A percentile compares a stretch with the other conserved stretches of the same genome.
Conservation (phyloP, 73 alveolate genomes). For the Halteria grandinella region DNA sequence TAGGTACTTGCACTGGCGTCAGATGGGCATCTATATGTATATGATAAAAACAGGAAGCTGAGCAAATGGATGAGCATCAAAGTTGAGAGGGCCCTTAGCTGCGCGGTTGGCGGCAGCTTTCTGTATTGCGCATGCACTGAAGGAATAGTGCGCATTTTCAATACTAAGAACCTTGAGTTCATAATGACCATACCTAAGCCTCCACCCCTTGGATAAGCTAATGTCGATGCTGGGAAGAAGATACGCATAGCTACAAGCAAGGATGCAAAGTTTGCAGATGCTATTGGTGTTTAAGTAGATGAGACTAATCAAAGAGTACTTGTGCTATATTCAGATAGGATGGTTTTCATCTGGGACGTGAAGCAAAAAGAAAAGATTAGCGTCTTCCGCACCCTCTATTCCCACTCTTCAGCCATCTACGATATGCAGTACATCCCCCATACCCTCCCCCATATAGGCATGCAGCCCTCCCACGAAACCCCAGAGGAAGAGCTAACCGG, state of each 20-base stretch:
- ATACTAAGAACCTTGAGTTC: slow-evolving; percentile 83
- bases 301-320: slow-evolving; percentile 72
- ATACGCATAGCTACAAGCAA: slow-evolving; percentile 56
- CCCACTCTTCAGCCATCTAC: slow-evolving; percentile 90
- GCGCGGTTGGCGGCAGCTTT: slow-evolving; percentile 72
- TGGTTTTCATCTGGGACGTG: slow-evolving; percentile 96
- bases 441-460: no score
- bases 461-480: no score
- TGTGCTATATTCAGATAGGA: slow-evolving; percentile 92
- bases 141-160: slow-evolving; percentile 89
- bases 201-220: slow-evolving; percentile 95
- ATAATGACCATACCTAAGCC: slow-evolving; percentile 90
- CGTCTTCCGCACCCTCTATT: slow-evolving; percentile 77
- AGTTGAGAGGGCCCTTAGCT: slow-evolving; percentile 79
- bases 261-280: slow-evolving; percentile 81
- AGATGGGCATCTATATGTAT: slow-evolving; percentile 88
- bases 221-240: slow-evolving; percentile 79
- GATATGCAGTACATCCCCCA: slow-evolving; percentile 67
- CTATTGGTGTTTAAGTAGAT: slow-evolving; percentile 81
- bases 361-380: slow-evolving; percentile 70
- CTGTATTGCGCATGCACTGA: slow-evolving; percentile 95
- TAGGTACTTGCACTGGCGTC: slow-evolving; percentile 80
- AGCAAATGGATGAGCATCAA: slow-evolving; percentile 96
- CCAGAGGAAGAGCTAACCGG: slow-evolving; percentile 61
- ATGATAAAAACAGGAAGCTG: slow-evolving; percentile 76